Evolutionary conservation across 2,329 filamentous ascomycete genomes (phyloP), one percentile per base, ranked within the genome.

Genomic region (Sphaerulina musiva): DNA sequence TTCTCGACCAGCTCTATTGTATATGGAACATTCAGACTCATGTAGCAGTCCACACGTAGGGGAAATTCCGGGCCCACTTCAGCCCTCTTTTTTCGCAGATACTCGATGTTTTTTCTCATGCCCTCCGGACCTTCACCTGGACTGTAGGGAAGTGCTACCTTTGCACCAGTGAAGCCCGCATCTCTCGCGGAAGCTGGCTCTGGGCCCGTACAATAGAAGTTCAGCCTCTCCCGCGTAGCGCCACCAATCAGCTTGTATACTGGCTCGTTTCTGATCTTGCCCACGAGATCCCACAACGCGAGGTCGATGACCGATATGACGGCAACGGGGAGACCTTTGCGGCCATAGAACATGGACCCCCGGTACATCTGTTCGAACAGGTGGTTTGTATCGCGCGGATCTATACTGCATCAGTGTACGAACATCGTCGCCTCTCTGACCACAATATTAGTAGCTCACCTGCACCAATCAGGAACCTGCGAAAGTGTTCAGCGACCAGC

Each of bases 321-420:
- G 50, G 91, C 91, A 9, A 92, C 81, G 1, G 91, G 87, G 1
- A 96, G 82, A 45, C 91, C 91, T 72, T 96, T 96, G 62, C 91
- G 85, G 58, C 91, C 91, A 68, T 96, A 96, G 77, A 95, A 96
- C 88, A 95, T 95, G 62, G 89, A 95, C 1, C 81, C 87, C 56
- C 90, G 84, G 77, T 95, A 96, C 91, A 96, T 95, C 71, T 95
- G 89, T 76, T 96, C 91, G 69, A 95, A 96, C 31, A 96, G 77
- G 59, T 91, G 81, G 73, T 95, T 95, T 50, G 89, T 95, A 68
- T 96, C 89, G 64, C 91, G 81, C 9, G 90, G 90, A 70, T 96
- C 91, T 82, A 59, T 42, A n/a, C 14, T 23, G 32, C 5, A 54
- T 67, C 41, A 62, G 59, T 38, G 39, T 20, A 47, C 34, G 45